Percentiles rank a stretch among this genome's conserved stretches.
These are phyloP conservation scores for Penicillium sp. DNA, from an alignment of 2,329 filamentous ascomycete genomes.

Conservation along the genomic window DNA sequence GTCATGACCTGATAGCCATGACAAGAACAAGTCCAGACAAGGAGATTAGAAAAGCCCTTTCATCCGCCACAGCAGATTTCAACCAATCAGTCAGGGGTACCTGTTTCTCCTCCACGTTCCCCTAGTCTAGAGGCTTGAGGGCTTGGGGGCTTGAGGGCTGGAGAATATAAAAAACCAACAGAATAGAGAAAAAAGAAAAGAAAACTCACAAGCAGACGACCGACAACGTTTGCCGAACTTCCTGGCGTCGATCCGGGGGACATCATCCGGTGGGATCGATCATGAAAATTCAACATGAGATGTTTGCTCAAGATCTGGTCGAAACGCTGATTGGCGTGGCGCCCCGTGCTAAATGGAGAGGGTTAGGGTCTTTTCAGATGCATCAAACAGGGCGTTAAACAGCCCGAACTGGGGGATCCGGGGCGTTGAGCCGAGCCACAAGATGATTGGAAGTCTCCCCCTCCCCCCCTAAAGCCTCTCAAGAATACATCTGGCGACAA, in stretches of 20 bases:
- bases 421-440: slow-evolving; percentile 9
- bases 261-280: slow-evolving; percentile 17
- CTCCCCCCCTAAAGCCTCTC: neutral
- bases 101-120: neutral
- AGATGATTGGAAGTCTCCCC: slow-evolving; percentile 2
- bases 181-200: neutral
- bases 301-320: slow-evolving; percentile 31
- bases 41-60: slow-evolving; percentile 8
- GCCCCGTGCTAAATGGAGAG: neutral
- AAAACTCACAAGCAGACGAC: slow-evolving; percentile 23
- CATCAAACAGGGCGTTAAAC: slow-evolving; percentile 28
- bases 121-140: neutral
- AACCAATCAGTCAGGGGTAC: slow-evolving; percentile 19
- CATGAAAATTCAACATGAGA: slow-evolving; percentile 13
- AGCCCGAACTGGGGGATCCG: slow-evolving; percentile 20
- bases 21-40: neutral
- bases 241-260: slow-evolving; percentile 20
- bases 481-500: slow-evolving; percentile 2
- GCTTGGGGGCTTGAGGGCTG: neutral
- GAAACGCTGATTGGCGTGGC: slow-evolving; percentile 26
- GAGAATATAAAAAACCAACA: neutral
- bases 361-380: slow-evolving; percentile 5
- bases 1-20: slow-evolving; percentile 29
- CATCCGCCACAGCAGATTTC: slow-evolving; percentile 18
- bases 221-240: slow-evolving; percentile 33